Percentiles rank a stretch among this genome's conserved stretches.
Evolutionary conservation across 2,329 filamentous ascomycete genomes (phyloP).

Genomic region (Microdochium bolleyi): DNA sequence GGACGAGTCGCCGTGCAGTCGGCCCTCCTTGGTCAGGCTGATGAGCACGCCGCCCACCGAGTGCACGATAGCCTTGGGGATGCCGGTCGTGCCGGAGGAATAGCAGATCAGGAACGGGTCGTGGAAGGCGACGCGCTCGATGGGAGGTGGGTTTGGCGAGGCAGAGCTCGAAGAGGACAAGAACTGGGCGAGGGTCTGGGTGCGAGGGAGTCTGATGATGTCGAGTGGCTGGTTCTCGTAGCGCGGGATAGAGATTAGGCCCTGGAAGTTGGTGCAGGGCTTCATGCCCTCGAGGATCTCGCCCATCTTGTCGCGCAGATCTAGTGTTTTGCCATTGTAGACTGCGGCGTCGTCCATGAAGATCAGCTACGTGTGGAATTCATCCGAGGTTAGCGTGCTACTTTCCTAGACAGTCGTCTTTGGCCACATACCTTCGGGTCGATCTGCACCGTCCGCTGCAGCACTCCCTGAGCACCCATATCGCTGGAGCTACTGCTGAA

Average conservation of each 20-base stretch:
- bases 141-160: slow-evolving; percentile 28
- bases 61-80: slow-evolving; percentile 81
- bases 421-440: slow-evolving; percentile 48
- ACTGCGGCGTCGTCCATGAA: slow-evolving; percentile 76
- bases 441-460: slow-evolving; percentile 69
- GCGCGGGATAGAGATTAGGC: slow-evolving; percentile 57
- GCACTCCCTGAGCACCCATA: slow-evolving; percentile 71
- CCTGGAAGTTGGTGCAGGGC: slow-evolving; percentile 50
- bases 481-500: slow-evolving; percentile 75
- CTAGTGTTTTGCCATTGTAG: slow-evolving; percentile 70
- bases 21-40: slow-evolving; percentile 48
- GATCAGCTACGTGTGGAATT: slow-evolving; percentile 52
- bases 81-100: slow-evolving; percentile 73
- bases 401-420: not conserved
- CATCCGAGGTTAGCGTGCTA: not conserved
- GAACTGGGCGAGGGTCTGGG: slow-evolving; percentile 37
- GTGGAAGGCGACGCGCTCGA: slow-evolving; percentile 57
- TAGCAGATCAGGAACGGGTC: slow-evolving; percentile 76
- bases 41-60: slow-evolving; percentile 58
- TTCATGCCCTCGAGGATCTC: slow-evolving; percentile 58
- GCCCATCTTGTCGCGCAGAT: slow-evolving; percentile 64
- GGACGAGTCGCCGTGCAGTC: slow-evolving; percentile 35
- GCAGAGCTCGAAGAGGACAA: slow-evolving; percentile 19
- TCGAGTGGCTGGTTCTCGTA: slow-evolving; percentile 51
- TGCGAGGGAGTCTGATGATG: slow-evolving; percentile 41